Percentiles rank a stretch among this genome's conserved stretches.
These are phyloP conservation scores for Porcisia hertigi DNA, from an alignment of 208 protist species.

Conservation along the genomic window DNA sequence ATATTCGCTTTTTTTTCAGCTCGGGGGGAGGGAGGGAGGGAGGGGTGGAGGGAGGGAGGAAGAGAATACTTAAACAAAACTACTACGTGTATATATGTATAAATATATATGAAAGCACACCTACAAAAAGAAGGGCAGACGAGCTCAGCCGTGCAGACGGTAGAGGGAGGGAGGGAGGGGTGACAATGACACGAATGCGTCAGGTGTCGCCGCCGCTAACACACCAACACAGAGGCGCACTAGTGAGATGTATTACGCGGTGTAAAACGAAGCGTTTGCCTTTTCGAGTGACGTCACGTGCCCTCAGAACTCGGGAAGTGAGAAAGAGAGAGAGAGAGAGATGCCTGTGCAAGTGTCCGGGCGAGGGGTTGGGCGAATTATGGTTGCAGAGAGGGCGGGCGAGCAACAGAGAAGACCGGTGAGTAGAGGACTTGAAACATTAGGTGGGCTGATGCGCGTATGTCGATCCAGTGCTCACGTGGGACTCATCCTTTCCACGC, in stretches of 20 bases:
- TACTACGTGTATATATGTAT: too few species aligned
- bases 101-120: too few species aligned
- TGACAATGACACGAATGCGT: too few species aligned
- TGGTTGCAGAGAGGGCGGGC: background rate
- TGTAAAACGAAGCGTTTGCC: too few species aligned
- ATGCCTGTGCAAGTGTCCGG: background rate
- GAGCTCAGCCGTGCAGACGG: too few species aligned
- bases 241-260: too few species aligned
- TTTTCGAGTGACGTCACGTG: background rate
- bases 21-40: background rate
- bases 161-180: too few species aligned
- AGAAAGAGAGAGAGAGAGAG: background rate
- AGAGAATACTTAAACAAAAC: too few species aligned
- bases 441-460: background rate
- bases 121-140: too few species aligned
- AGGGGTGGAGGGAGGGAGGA: background rate
- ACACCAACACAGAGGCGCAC: too few species aligned
- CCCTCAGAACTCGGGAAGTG: background rate
- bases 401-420: background rate
- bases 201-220: too few species aligned
- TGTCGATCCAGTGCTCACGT: background rate
- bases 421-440: background rate
- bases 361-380: background rate
- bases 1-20: too few species aligned
- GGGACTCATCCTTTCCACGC: background rate